phyloP scores from a whole-genome alignment of 768 basidiomycete genomes.

The Boletellus ananiceps region DNA sequence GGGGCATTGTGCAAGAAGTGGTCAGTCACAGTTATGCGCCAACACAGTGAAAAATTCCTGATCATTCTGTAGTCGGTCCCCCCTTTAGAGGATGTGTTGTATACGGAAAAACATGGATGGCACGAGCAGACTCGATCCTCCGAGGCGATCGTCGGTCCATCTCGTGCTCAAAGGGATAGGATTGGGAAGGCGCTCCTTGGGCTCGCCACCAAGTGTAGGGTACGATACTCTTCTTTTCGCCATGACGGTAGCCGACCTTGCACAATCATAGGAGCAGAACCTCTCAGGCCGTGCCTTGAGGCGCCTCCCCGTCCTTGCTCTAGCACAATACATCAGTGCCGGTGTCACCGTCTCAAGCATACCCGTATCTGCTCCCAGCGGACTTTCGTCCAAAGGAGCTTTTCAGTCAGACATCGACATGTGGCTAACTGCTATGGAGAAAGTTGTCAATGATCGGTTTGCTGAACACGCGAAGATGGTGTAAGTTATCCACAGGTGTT shows the following conservation, averaged over 20 bases:
- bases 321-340: slow-evolving; percentile 74
- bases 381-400: slow-evolving; percentile 1
- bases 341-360: slow-evolving; percentile 29
- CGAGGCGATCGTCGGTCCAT: slow-evolving; percentile 18
- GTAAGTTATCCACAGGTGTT: slow-evolving; percentile 9
- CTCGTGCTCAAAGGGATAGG: slow-evolving; percentile 47
- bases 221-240: slow-evolving; percentile 36
- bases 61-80: slow-evolving; percentile 51
- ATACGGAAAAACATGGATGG: slow-evolving; percentile 16
- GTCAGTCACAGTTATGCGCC: slow-evolving; percentile 40
- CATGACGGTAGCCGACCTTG: background rate
- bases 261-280: slow-evolving; percentile 49
- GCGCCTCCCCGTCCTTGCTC: slow-evolving; percentile 89
- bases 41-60: background rate
- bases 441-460: slow-evolving; percentile 57
- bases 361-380: slow-evolving; percentile 2
- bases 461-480: slow-evolving; percentile 48
- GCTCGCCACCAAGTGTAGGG: slow-evolving; percentile 77
- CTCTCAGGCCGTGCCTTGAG: slow-evolving; percentile 92
- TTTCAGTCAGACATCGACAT: slow-evolving; percentile 43
- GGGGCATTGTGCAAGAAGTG: slow-evolving; percentile 59
- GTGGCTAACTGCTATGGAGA: slow-evolving; percentile 87
- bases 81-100: slow-evolving; percentile 48
- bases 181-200: slow-evolving; percentile 55
- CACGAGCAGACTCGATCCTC: slow-evolving; percentile 4